These are phyloP conservation scores for Psilocybe cyanescens DNA, from an alignment of 768 basidiomycete species.

Conservation along the genomic window DNA sequence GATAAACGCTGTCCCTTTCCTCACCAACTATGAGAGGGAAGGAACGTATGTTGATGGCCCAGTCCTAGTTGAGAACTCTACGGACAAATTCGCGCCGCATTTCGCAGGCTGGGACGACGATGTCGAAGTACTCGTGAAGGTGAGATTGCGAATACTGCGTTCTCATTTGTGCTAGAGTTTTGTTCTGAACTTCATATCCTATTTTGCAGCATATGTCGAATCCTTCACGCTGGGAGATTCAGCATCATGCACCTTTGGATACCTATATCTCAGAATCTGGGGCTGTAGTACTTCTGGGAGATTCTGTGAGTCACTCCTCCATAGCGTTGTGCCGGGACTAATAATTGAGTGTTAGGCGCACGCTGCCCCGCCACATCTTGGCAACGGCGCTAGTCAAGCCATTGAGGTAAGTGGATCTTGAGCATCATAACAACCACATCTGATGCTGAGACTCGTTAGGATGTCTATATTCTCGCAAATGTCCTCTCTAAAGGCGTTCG, in stretches of 20 bases:
- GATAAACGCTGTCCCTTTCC: constrained; percentile 34
- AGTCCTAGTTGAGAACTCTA: constrained; percentile 41
- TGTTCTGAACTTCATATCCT: background rate
- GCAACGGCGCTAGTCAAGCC: constrained; percentile 11
- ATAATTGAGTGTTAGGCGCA: constrained; percentile 36
- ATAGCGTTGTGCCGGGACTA: background rate
- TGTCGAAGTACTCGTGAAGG: constrained; percentile 46
- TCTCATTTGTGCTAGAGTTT: background rate
- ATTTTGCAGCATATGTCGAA: constrained; percentile 36
- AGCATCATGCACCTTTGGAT: constrained; percentile 37
- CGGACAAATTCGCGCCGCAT: constrained; percentile 39
- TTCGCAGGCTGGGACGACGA: constrained; percentile 52
- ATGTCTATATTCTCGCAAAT: constrained; percentile 50
- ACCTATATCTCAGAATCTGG: constrained; percentile 34
- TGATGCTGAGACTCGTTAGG: constrained; percentile 21
- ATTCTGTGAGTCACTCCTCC: constrained; percentile 37
- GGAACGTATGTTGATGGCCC: constrained; percentile 32
- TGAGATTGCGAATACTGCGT: constrained; percentile 18
- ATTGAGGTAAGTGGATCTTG: constrained; percentile 42
- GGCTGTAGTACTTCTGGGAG: constrained; percentile 46
- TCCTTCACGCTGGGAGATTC: constrained; percentile 45
- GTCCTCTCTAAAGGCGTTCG: constrained; percentile 34
- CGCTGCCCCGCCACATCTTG: constrained; percentile 19
- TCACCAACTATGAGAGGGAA: constrained; percentile 30
- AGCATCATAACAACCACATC: too few relatives aligned